These are phyloP conservation scores for Mentha longifolia DNA, from an alignment of 257 asterid genomes.

Conservation along the genomic window DNA sequence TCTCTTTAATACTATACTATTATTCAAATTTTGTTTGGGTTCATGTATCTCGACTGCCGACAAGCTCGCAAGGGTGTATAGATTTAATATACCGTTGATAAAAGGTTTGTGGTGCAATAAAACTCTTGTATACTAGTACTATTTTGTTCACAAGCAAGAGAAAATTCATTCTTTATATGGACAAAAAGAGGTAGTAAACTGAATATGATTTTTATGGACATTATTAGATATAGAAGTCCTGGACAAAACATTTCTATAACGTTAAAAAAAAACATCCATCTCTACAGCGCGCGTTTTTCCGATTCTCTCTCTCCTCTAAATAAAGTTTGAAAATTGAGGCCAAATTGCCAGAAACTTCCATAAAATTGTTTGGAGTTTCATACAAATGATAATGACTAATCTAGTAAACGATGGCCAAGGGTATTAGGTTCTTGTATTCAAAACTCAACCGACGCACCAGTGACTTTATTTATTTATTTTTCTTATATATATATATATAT, in stretches of 20 bases:
- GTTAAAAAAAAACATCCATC: conserved; percentile 25
- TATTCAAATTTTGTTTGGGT: no score
- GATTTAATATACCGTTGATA: not conserved
- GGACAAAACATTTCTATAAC: conserved; percentile 5
- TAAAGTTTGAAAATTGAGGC: conserved; percentile 9
- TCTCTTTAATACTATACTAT: no score
- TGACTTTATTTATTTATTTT: no score
- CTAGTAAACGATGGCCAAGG: not conserved
- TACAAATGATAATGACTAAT: conserved; percentile 12
- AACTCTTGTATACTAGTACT: not conserved
- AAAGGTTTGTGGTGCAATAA: conserved; percentile 7
- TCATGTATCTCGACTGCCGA: not conserved
- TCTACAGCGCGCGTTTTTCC: no score
- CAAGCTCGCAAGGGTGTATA: not conserved
- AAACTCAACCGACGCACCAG: no score
- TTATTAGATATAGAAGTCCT: conserved; percentile 4
- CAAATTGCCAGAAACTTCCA: conserved; percentile 17
- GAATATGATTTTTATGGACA: not conserved
- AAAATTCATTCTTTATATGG: not conserved
- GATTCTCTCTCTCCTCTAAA: not conserved
- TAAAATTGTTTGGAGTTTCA: conserved; percentile 33
- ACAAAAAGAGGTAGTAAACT: not conserved
- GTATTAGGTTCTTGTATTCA: not conserved
- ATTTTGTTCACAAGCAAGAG: conserved; percentile 1
- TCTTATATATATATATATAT: no score